A percentile compares a stretch with the other conserved stretches of the same genome.
Evolutionary conservation across 257 asterid species (phyloP).

Genomic region (Nicotiana otophora): DNA sequence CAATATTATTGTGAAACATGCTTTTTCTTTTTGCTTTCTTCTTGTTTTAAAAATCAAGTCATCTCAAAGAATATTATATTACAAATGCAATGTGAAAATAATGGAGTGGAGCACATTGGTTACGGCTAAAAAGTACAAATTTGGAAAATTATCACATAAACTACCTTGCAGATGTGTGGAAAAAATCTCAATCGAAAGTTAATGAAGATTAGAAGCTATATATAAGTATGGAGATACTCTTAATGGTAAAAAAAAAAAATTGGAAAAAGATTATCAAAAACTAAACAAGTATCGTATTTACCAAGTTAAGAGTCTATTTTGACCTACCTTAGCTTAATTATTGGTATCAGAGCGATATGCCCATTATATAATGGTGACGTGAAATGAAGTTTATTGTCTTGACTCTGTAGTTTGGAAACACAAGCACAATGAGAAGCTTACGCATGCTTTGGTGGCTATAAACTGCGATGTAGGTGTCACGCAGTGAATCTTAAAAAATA

Average conservation of each 20-base stretch:
- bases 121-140: background rate
- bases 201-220: background rate
- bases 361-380: too few relatives aligned
- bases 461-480: too few relatives aligned
- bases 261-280: too few relatives aligned
- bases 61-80: background rate
- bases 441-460: too few relatives aligned
- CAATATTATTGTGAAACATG: background rate
- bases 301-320: too few relatives aligned
- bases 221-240: background rate
- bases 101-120: background rate
- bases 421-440: too few relatives aligned
- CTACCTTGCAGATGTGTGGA: background rate
- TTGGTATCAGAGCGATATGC: too few relatives aligned
- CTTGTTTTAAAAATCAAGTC: background rate
- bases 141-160: background rate
- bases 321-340: too few relatives aligned
- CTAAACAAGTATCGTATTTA: too few relatives aligned
- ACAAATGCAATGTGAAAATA: background rate
- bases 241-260: background rate
- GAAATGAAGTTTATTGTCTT: too few relatives aligned
- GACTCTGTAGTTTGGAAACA: too few relatives aligned
- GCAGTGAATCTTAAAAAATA: too few relatives aligned
- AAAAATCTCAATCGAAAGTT: background rate
- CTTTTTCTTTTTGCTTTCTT: background rate